Percentiles rank a stretch among this genome's conserved stretches.
phyloP scores from a whole-genome alignment of 1,284 basidiomycete genomes.

The Hemileia vastatrix region DNA sequence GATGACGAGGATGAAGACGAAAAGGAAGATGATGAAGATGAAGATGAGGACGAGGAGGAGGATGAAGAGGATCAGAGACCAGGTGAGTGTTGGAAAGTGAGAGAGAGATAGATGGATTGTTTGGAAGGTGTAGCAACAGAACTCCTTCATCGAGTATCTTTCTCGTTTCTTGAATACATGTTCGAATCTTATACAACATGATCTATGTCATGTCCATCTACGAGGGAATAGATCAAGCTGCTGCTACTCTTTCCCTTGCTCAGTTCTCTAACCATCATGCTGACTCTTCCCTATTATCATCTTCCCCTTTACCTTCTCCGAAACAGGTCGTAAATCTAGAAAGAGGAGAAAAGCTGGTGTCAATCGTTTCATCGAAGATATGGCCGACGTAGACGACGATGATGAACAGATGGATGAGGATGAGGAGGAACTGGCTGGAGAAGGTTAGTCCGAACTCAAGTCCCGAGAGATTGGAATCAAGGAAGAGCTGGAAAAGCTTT shows the following conservation, averaged over 20 bases:
- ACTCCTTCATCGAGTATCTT: too few relatives aligned
- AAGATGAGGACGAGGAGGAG: slow-evolving; percentile 26
- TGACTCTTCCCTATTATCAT: background rate
- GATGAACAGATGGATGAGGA: slow-evolving; percentile 44
- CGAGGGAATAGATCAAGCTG: background rate
- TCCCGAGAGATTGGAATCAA: too few relatives aligned
- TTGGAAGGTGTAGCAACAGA: too few relatives aligned
- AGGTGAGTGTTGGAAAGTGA: slow-evolving; percentile 27
- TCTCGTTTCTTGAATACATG: too few relatives aligned
- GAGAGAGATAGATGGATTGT: slow-evolving; percentile 35
- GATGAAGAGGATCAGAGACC: slow-evolving; percentile 27
- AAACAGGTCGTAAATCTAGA: slow-evolving; percentile 30
- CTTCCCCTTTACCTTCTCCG: background rate
- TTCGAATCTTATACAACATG: too few relatives aligned
- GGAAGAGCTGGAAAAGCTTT: too few relatives aligned
- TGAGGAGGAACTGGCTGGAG: slow-evolving; percentile 39
- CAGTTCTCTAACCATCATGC: background rate
- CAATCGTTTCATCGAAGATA: slow-evolving; percentile 43
- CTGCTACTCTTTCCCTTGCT: background rate
- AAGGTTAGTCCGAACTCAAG: slow-evolving; percentile 23
- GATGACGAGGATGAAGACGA: slow-evolving; percentile 19
- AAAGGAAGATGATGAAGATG: slow-evolving; percentile 29
- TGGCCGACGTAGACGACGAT: slow-evolving; percentile 43
- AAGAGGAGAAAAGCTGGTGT: slow-evolving; percentile 24
- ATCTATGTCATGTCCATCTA: background rate